Conservation (phyloP, 2,329 filamentous ascomycete genomes). For the Ilyonectria robusta region DNA sequence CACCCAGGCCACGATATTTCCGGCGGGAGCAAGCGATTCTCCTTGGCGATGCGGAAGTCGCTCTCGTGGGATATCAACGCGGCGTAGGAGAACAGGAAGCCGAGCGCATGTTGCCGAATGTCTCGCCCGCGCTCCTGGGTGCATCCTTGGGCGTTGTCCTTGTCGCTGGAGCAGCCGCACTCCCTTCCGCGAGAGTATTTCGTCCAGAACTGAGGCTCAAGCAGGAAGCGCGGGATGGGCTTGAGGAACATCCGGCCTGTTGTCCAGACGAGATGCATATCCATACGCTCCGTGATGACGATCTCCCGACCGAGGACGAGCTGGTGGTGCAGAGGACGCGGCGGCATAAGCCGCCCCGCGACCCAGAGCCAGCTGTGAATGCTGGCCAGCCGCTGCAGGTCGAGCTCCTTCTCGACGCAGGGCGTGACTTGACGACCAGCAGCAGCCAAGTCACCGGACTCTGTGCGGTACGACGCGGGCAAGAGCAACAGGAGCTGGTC, state of each 20-base stretch:
- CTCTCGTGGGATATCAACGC: constrained; percentile 53
- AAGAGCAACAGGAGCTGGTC: neutral
- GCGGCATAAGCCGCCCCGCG: too few species aligned
- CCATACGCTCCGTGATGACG: too few species aligned
- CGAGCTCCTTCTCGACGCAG: neutral
- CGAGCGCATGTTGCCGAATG: neutral
- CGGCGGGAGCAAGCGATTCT: constrained; percentile 52
- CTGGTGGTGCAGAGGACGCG: too few species aligned
- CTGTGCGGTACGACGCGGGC: constrained; percentile 1
- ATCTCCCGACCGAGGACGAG: too few species aligned
- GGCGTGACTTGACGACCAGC: neutral
- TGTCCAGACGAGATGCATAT: too few species aligned
- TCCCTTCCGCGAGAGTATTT: too few species aligned
- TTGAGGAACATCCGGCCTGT: too few species aligned
- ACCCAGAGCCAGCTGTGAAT: constrained; percentile 4
- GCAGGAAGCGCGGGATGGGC: too few species aligned
- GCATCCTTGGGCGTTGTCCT: too few species aligned
- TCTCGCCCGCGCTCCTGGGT: too few species aligned
- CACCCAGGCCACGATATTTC: constrained; percentile 52
- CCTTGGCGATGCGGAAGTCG: constrained; percentile 54
- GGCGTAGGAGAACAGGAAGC: constrained; percentile 54
- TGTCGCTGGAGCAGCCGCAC: too few species aligned
- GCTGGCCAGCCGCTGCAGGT: neutral
- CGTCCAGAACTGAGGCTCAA: neutral
- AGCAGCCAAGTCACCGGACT: neutral